Evolutionary conservation across 2,329 filamentous ascomycete genomes (phyloP), one percentile per base, ranked within the genome.

Genomic region (Fragosphaeria purpurea): DNA sequence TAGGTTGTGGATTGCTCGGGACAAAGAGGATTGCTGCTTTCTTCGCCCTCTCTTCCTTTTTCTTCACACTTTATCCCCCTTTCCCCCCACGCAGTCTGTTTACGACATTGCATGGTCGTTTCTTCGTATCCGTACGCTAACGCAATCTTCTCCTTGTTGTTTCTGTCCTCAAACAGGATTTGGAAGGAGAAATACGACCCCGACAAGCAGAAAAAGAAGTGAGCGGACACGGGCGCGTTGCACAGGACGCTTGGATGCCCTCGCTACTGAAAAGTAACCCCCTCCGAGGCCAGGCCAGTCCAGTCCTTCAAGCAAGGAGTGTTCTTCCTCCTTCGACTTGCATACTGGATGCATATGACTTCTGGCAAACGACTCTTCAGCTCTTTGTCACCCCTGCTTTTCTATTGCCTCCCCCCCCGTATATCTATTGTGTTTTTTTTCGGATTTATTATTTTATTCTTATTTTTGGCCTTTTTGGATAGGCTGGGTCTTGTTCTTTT

Each of bases 161-260:
- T 13, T 32, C 37, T 37, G 35, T 11, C 11, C 7, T 11, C 12
- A 10, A 4, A 40, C 63, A 95, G 88, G 90, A 96, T 97, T 63
- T 96, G 91, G 88, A 97, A 97, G 67, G 89, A 95, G 56, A 97
- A 97, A 70, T 96, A 97, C 70, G 77, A 77, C 60, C 73, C 76
- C 37, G 69, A 60, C 47, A 68, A 65, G 53, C 63, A 63, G 56
- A 70, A 74, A 57, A 66, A 67, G 54, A 55, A 56, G 46, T 51
- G 53, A 35, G 5, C 13, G 43, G 6, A 41, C 38, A 22, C 22
- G 22, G 22, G 22, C 22, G 22, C 22, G 22, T 22, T 22, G 22
- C 22, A 22, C 22, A 22, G 22, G 22, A 22, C 22, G 22, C 22
- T 22, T 22, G 22, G 22, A 22, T 22, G 22, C 22, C 22, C 22